phyloP scores from a whole-genome alignment of 2,329 filamentous ascomycete genomes.

The Myriosclerotinia scirpicola region DNA sequence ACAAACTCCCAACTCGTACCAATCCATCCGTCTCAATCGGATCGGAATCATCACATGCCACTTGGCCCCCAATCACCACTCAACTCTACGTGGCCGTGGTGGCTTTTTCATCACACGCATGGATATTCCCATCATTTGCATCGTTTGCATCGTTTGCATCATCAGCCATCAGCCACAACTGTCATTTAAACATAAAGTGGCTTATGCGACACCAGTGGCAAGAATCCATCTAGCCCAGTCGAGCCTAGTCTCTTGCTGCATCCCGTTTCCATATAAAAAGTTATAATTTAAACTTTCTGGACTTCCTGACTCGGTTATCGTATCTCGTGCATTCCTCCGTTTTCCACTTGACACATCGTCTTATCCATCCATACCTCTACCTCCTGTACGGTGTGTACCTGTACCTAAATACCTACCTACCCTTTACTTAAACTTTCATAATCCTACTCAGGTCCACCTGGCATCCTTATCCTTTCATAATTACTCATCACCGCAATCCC shows the following conservation, averaged over 20 bases:
- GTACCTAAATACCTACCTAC: too few species aligned
- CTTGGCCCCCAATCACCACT: conserved; percentile 11
- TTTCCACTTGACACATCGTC: background rate
- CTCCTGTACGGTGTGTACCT: background rate
- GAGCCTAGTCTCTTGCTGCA: background rate
- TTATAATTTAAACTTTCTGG: too few species aligned
- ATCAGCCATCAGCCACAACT: conserved; percentile 2
- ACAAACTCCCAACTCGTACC: background rate
- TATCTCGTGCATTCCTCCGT: background rate
- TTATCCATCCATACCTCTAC: background rate
- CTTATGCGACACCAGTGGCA: background rate
- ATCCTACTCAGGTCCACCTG: too few species aligned
- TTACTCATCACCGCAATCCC: too few species aligned
- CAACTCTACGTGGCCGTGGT: background rate
- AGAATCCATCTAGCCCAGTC: background rate
- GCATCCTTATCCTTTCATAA: too few species aligned
- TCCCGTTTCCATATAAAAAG: too few species aligned
- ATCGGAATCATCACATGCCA: conserved; percentile 11
- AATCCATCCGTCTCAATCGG: background rate
- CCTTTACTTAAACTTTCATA: too few species aligned
- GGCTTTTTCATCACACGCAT: conserved; percentile 13
- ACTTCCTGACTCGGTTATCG: conserved; percentile 6
- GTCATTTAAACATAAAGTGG: conserved; percentile 4
- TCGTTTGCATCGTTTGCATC: too few species aligned
- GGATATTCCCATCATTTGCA: background rate